Evolutionary conservation across 176 grass and related monocot genomes (phyloP), one percentile per base, ranked within the genome.

Genomic region (Oryza glumipatula): DNA sequence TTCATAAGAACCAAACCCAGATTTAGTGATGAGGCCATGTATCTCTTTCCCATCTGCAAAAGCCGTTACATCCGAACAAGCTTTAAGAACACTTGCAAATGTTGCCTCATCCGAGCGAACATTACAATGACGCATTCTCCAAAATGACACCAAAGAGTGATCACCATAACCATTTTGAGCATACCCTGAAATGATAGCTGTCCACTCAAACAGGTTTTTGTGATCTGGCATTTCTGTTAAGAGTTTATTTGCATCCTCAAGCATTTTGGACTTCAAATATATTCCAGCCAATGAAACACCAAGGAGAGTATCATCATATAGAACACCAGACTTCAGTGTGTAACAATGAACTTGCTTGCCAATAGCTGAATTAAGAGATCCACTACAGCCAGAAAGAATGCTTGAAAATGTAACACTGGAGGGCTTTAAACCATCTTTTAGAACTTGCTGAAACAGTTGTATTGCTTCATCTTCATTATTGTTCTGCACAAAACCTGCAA

Each of bases 131-230:
- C 68, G 90, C 93, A 92, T 95, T 86, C 79, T 83, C 79, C 85
- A 82, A 76, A 95, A 95, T 21, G 84, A 88, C 14, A 77, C 5
- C 85, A 95, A 88, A 38, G 93, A 78, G 70, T 92, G 87, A 70
- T 49, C 72, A 39, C 85, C 86, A 67, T 86, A 88, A 88, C 90
- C 93, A 78, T 88, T 94, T 77, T 92, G 85, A 90, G 93, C 93
- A 90, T 94, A 91, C 39, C 93, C 93, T 86, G 93, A 94, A 86
- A 95, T 95, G 41, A 90, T 81, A 74, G 87, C 66, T 58, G 90
- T 95, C 90, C 93, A 95, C 56, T 78, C 83, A 45, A 95, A 43
- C 33, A 90, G 68, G 72, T 24, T 88, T 74, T 88, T 92, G 44
- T 80, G 65, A 47, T 88, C 85, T 33, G 90, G 90, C 67, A 88